Percentiles rank a stretch among this genome's conserved stretches.
Evolutionary conservation across 2,329 filamentous ascomycete genomes (phyloP).

Genomic region (Trichoderma asperellum): DNA sequence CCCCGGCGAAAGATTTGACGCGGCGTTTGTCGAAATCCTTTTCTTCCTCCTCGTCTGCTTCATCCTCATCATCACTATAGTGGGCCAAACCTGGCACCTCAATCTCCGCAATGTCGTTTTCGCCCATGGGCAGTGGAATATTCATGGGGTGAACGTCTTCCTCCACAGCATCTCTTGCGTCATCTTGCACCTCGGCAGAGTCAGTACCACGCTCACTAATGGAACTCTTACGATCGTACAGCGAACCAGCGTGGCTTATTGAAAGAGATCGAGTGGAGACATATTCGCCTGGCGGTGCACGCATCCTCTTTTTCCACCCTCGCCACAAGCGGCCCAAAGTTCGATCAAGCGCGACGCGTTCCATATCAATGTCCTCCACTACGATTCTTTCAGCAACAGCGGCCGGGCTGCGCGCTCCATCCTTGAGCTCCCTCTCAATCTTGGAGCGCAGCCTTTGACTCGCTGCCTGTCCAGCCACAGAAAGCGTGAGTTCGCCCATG

Average conservation of each 20-base stretch:
- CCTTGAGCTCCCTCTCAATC: slow-evolving; percentile 62
- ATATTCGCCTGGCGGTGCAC: slow-evolving; percentile 57
- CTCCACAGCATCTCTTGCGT: slow-evolving; percentile 30
- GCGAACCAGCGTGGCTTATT: slow-evolving; percentile 44
- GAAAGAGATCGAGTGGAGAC: slow-evolving; percentile 56
- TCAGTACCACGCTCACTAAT: slow-evolving; percentile 25
- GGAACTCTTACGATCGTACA: slow-evolving; percentile 38
- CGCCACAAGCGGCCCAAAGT: slow-evolving; percentile 90
- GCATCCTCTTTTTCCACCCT: slow-evolving; percentile 87
- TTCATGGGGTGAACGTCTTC: slow-evolving; percentile 43
- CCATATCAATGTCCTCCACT: slow-evolving; percentile 91
- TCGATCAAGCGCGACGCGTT: slow-evolving; percentile 86
- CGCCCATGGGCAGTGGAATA: slow-evolving; percentile 69
- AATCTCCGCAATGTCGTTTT: slow-evolving; percentile 77
- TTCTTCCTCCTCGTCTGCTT: slow-evolving; percentile 41
- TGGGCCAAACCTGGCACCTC: slow-evolving; percentile 71
- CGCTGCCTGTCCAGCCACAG: slow-evolving; percentile 85
- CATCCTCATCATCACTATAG: slow-evolving; percentile 65
- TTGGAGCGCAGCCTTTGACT: slow-evolving; percentile 67
- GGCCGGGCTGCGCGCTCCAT: slow-evolving; percentile 51
- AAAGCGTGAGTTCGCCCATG: slow-evolving; percentile 86
- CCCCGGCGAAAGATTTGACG: slow-evolving; percentile 50
- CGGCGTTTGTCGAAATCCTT: slow-evolving; percentile 46
- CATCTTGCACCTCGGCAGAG: slow-evolving; percentile 29
- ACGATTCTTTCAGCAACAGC: slow-evolving; percentile 68